Conservation (phyloP, 179 eudicot genomes). For the Beta lomatogona region DNA sequence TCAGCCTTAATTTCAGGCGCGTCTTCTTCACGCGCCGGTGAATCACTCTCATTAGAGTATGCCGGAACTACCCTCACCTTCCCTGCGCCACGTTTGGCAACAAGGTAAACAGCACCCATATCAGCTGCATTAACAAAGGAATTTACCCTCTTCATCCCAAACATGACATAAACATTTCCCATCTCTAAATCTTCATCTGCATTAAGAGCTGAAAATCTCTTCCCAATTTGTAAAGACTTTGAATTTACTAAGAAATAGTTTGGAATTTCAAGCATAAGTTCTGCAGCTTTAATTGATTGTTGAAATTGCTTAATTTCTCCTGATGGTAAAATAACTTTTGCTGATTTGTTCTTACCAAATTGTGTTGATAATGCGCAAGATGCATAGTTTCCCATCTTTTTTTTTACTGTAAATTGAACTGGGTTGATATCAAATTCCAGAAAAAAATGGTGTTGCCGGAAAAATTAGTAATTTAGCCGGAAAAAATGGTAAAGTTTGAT, state of each 20-base stretch:
- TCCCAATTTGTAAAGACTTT: constrained; percentile 51
- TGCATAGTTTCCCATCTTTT: constrained; percentile 71
- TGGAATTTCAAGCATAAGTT: constrained; percentile 78
- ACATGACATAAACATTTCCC: constrained; percentile 58
- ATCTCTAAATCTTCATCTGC: constrained; percentile 83
- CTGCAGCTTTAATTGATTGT: constrained; percentile 67
- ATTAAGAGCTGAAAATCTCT: constrained; percentile 57
- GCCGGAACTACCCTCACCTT: constrained; percentile 55
- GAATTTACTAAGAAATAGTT: constrained; percentile 61
- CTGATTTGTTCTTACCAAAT: constrained; percentile 30
- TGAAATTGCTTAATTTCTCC: constrained; percentile 63
- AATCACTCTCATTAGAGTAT: constrained; percentile 19
- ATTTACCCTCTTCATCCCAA: constrained; percentile 69
- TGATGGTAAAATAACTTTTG: constrained; percentile 56
- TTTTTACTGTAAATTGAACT: too few species aligned
- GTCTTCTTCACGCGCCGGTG: constrained; percentile 25
- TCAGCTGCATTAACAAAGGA: constrained; percentile 64
- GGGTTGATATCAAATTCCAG: neutral
- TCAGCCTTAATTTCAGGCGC: constrained; percentile 42
- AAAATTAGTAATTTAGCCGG: too few species aligned
- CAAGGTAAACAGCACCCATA: constrained; percentile 55
- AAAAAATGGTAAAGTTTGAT: neutral
- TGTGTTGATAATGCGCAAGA: constrained; percentile 57
- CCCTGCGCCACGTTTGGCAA: constrained; percentile 42
- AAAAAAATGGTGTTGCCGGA: neutral